Percentiles rank a stretch among this genome's conserved stretches.
phyloP scores from a whole-genome alignment of 202 grass and related monocot genomes.

The Carex sylvatica region DNA sequence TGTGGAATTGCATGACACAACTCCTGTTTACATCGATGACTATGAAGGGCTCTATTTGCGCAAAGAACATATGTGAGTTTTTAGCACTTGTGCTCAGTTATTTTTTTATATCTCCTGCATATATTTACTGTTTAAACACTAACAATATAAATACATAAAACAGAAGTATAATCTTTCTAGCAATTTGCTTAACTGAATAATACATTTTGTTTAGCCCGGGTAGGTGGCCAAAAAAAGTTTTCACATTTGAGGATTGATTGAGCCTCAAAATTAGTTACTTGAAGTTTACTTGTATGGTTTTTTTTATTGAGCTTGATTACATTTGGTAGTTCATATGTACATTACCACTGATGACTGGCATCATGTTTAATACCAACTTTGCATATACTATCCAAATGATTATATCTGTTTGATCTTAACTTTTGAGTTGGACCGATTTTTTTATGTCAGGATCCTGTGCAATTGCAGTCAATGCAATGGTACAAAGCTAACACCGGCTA shows the following conservation, averaged over 20 bases:
- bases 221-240: neutral
- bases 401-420: neutral
- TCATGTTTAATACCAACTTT: neutral
- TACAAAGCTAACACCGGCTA: slow-evolving; percentile 18
- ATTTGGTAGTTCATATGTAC: neutral
- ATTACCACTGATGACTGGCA: neutral
- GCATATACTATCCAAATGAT: neutral
- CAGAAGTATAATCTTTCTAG: neutral
- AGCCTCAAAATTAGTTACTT: neutral
- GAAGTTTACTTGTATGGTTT: neutral
- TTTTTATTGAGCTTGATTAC: neutral
- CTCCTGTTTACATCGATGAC: slow-evolving; percentile 57
- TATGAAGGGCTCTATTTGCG: slow-evolving; percentile 77
- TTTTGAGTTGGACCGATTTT: neutral
- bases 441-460: slow-evolving; percentile 9
- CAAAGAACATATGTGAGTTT: slow-evolving; percentile 81
- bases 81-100: slow-evolving; percentile 7
- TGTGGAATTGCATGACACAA: slow-evolving; percentile 43
- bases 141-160: neutral
- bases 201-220: neutral
- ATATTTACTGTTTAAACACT: neutral
- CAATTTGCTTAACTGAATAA: neutral
- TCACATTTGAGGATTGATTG: neutral
- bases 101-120: neutral
- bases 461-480: slow-evolving; percentile 26